Evolutionary conservation across 2,329 filamentous ascomycete species (phyloP).

Genomic region (Apiospora pterosperma): DNA sequence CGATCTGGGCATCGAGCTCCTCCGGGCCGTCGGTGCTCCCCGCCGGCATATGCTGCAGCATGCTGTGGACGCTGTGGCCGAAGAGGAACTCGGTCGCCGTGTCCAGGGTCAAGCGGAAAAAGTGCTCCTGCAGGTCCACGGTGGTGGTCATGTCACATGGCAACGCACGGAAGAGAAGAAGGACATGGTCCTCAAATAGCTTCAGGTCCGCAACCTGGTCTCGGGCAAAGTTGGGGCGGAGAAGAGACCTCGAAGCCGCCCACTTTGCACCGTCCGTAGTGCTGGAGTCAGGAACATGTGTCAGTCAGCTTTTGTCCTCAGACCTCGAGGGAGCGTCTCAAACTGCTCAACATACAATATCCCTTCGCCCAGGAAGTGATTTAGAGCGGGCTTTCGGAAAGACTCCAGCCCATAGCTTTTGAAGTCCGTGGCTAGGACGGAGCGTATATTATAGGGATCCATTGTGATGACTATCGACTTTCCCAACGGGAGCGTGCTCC

Average conservation of each 20-base stretch:
- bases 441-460: no score
- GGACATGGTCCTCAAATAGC: constrained; percentile 30
- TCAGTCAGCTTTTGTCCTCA: no score
- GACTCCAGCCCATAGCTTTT: no score
- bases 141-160: constrained; percentile 11
- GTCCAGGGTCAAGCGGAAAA: constrained; percentile 22
- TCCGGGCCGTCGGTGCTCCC: neutral
- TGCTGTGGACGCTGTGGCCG: constrained; percentile 15
- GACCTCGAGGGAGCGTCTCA: no score
- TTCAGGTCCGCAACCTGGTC: constrained; percentile 24
- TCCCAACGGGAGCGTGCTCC: no score
- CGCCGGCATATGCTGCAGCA: neutral
- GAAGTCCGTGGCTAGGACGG: no score
- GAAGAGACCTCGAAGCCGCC: constrained; percentile 38
- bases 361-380: no score
- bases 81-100: constrained; percentile 23
- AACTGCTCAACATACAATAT: no score
- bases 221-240: constrained; percentile 31
- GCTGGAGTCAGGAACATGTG: no score
- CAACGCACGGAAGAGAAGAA: constrained; percentile 33
- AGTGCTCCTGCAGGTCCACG: constrained; percentile 21
- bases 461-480: no score
- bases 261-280: constrained; percentile 45
- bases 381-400: no score
- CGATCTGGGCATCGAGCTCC: constrained; percentile 13